Conservation (phyloP, 164 flowering plant genomes). For the Nymphaea thermarum region DNA sequence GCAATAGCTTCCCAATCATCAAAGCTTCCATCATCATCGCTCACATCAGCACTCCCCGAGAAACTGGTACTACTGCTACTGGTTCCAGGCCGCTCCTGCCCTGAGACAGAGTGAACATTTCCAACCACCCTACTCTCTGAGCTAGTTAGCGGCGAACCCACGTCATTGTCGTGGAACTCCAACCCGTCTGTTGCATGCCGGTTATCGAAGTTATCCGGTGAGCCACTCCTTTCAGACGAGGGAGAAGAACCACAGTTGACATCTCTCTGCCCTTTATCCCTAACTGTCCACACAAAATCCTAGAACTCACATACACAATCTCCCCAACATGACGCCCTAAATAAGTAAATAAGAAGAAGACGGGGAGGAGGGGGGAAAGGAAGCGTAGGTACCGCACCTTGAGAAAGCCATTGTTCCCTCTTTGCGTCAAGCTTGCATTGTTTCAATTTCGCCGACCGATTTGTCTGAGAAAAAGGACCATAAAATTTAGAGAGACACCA, state of each 20-base stretch:
- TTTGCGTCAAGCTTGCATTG: conserved; percentile 82
- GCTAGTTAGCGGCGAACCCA: conserved; percentile 41
- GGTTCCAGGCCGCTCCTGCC: conserved; percentile 35
- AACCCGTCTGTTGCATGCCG: conserved; percentile 17
- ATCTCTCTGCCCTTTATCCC: conserved; percentile 41
- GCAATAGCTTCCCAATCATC: conserved; percentile 52
- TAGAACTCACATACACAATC: neutral
- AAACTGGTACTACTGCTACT: conserved; percentile 33
- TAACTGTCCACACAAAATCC: conserved; percentile 19
- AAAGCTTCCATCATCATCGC: conserved; percentile 44
- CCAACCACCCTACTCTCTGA: conserved; percentile 6
- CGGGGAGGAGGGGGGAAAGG: neutral
- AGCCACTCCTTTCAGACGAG: conserved; percentile 7
- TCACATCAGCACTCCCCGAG: conserved; percentile 39
- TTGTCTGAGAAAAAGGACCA: conserved; percentile 27
- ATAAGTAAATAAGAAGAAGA: neutral
- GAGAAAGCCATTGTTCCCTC: conserved; percentile 59
- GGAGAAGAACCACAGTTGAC: conserved; percentile 13
- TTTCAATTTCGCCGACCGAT: conserved; percentile 75
- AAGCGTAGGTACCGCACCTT: conserved; percentile 22
- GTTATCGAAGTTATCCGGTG: conserved; percentile 25
- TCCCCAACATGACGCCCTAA: neutral
- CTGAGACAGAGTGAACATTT: conserved; percentile 13
- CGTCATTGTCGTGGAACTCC: conserved; percentile 40
- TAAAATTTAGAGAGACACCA: neutral